A percentile compares a stretch with the other conserved stretches of the same genome.
Conservation (phyloP, 73 alveolate genomes). For the Tetrahymena malaccensis region DNA sequence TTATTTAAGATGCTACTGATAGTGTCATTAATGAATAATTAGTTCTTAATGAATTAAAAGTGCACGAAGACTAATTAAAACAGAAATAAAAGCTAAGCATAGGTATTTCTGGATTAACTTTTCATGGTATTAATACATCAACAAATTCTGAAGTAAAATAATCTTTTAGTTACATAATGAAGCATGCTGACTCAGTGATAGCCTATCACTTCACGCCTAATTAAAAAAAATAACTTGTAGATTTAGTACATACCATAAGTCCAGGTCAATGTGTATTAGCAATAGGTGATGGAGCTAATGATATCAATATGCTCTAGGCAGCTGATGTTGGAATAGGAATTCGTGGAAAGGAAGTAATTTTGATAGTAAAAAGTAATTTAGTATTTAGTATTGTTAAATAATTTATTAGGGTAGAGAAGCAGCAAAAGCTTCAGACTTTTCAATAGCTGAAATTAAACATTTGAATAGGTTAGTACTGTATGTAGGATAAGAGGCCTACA, state of each 20-base stretch:
- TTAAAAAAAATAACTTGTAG: conserved; percentile 45
- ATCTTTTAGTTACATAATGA: not conserved
- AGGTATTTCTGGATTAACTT: conserved; percentile 38
- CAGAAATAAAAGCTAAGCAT: conserved; percentile 15
- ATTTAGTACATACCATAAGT: conserved; percentile 19
- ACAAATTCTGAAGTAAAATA: conserved; percentile 2
- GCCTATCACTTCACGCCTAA: conserved; percentile 48
- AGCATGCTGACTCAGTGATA: conserved; percentile 17
- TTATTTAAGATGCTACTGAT: conserved; percentile 20
- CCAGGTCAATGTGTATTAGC: conserved; percentile 54
- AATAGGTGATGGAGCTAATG: conserved; percentile 99
- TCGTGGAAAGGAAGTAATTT: conserved; percentile 20
- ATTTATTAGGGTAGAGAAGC: conserved; percentile 53
- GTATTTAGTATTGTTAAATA: not conserved
- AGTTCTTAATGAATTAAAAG: not conserved
- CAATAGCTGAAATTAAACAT: conserved; percentile 46
- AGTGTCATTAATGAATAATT: not conserved
- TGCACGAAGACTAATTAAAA: conserved; percentile 6
- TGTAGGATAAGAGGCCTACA: conserved; percentile 58
- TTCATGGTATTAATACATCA: conserved; percentile 29
- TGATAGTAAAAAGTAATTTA: too few species aligned
- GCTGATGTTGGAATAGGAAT: conserved; percentile 40
- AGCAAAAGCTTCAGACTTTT: conserved; percentile 54
- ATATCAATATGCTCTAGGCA: conserved; percentile 83
- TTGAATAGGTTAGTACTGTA: conserved; percentile 44